These are phyloP conservation scores for Candida boleticola DNA, from an alignment of 805 yeast species.

Conservation along the genomic window DNA sequence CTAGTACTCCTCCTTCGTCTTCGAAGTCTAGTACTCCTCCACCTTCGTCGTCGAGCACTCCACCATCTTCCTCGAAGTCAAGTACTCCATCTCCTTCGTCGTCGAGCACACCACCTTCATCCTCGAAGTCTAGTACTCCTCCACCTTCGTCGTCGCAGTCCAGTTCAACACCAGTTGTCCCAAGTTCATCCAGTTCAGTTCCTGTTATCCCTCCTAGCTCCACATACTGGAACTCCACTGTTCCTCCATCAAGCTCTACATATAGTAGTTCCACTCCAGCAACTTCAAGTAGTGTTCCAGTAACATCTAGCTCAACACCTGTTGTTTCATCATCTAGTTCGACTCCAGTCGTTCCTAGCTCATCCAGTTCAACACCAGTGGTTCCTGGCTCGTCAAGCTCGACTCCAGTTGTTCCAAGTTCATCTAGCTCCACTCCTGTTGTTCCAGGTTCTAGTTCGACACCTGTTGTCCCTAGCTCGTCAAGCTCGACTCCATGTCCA, in stretches of 20 bases:
- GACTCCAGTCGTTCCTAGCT: neutral
- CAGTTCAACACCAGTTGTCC: neutral
- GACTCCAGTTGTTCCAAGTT: neutral
- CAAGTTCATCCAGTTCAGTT: neutral
- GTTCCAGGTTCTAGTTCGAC: neutral
- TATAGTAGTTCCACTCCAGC: neutral
- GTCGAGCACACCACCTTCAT: neutral
- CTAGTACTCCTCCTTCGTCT: neutral
- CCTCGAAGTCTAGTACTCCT: neutral
- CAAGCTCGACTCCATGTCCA: neutral
- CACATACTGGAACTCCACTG: too few relatives aligned
- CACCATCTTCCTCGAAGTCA: neutral
- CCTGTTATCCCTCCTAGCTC: neutral
- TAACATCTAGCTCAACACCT: neutral
- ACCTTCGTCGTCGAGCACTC: constrained; percentile 4
- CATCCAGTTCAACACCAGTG: neutral
- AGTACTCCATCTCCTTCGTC: neutral
- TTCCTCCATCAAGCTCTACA: constrained; percentile 1
- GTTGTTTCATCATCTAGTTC: neutral
- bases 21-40: neutral
- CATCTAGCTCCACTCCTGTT: neutral
- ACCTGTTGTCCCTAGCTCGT: neutral
- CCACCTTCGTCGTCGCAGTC: neutral
- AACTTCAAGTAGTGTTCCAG: neutral
- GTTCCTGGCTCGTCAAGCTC: too few relatives aligned